These are phyloP conservation scores for Starmerella stigmatis DNA, from an alignment of 805 yeast genomes.

Conservation along the genomic window DNA sequence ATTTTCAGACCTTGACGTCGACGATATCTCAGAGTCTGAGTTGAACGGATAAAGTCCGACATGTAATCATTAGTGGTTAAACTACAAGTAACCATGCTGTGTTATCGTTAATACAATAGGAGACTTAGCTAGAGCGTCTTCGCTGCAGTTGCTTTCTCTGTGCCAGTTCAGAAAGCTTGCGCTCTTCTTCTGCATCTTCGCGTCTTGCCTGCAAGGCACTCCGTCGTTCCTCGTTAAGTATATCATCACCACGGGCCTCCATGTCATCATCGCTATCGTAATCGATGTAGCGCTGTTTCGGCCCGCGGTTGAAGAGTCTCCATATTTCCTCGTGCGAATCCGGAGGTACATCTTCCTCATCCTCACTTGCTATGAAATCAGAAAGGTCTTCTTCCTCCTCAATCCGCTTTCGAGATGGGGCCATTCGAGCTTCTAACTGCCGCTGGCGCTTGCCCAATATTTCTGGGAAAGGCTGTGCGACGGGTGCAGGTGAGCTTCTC, in stretches of 20 bases:
- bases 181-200: constrained; percentile 66
- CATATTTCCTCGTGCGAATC: constrained; percentile 68
- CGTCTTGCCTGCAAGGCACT: constrained; percentile 57
- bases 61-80: too few relatives aligned
- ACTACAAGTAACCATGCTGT: too few relatives aligned
- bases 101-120: not conserved
- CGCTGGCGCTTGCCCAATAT: constrained; percentile 10
- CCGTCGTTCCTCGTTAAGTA: constrained; percentile 67
- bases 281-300: constrained; percentile 41
- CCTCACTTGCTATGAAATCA: constrained; percentile 53
- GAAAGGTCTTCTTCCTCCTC: constrained; percentile 40
- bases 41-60: too few relatives aligned
- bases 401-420: constrained; percentile 21
- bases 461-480: constrained; percentile 23
- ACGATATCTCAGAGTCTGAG: constrained; percentile 38
- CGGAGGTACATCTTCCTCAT: constrained; percentile 33
- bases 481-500: constrained; percentile 19
- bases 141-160: constrained; percentile 11
- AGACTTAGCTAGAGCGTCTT: not conserved
- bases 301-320: constrained; percentile 60
- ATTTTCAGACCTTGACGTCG: constrained; percentile 18
- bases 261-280: constrained; percentile 50
- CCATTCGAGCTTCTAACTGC: not conserved
- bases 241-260: constrained; percentile 92
- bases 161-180: constrained; percentile 37